Evolutionary conservation across 1,139 yeast species (phyloP).

Genomic region (Debaryomyces sp.): DNA sequence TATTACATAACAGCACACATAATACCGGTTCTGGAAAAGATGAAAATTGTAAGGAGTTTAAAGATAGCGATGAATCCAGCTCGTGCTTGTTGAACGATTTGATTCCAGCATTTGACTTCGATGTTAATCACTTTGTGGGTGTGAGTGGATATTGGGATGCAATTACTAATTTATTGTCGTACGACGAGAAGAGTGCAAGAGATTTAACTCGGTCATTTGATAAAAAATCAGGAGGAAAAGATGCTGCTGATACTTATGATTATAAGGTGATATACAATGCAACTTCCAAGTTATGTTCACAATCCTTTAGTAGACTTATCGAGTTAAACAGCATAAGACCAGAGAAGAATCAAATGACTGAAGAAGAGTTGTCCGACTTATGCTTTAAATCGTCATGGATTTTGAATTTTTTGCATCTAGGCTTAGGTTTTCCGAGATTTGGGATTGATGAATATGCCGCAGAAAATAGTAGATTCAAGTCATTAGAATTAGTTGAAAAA

Average conservation of each 20-base stretch:
- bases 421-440: slow-evolving; percentile 68
- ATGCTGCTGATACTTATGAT: slow-evolving; percentile 27
- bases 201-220: not conserved
- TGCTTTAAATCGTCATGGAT: slow-evolving; percentile 79
- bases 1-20: slow-evolving; percentile 44
- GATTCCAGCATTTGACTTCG: slow-evolving; percentile 71
- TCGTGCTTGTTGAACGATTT: slow-evolving; percentile 56
- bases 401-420: slow-evolving; percentile 68
- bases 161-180: slow-evolving; percentile 47
- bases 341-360: slow-evolving; percentile 28
- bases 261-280: slow-evolving; percentile 42
- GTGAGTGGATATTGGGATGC: slow-evolving; percentile 87
- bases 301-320: slow-evolving; percentile 41
- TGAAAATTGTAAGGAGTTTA: slow-evolving; percentile 32
- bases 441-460: slow-evolving; percentile 42
- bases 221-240: slow-evolving; percentile 4
- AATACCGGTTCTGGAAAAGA: slow-evolving; percentile 21
- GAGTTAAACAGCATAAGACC: slow-evolving; percentile 36
- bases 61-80: slow-evolving; percentile 33
- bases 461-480: slow-evolving; percentile 35
- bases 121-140: slow-evolving; percentile 68
- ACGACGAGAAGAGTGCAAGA: slow-evolving; percentile 20
- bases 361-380: slow-evolving; percentile 48
- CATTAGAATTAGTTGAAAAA: slow-evolving; percentile 63
- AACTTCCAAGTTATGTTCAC: slow-evolving; percentile 51